These are phyloP conservation scores for Mycena leptocephala DNA, from an alignment of 768 basidiomycete species.

Conservation along the genomic window DNA sequence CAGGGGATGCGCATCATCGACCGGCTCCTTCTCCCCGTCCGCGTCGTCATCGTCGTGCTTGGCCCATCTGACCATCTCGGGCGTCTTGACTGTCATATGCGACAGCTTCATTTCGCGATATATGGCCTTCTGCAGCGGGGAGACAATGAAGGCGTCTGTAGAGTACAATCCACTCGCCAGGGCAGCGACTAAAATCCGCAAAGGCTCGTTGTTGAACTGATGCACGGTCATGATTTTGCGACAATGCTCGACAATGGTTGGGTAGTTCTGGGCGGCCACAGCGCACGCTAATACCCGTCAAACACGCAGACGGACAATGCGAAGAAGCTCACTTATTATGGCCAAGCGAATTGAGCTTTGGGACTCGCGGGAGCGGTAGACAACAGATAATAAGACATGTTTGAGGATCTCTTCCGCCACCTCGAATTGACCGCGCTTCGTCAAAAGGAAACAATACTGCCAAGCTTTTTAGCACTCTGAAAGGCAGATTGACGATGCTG, in stretches of 20 bases:
- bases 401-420: slow-evolving; percentile 82
- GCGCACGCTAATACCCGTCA: slow-evolving; percentile 74
- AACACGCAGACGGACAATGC: neutral
- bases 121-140: slow-evolving; percentile 88
- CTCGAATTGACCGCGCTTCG: slow-evolving; percentile 74
- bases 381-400: slow-evolving; percentile 82
- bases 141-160: slow-evolving; percentile 84
- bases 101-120: slow-evolving; percentile 84
- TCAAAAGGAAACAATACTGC: slow-evolving; percentile 85
- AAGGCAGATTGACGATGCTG: neutral
- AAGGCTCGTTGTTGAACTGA: slow-evolving; percentile 92
- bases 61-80: slow-evolving; percentile 77
- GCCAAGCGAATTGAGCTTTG: slow-evolving; percentile 85
- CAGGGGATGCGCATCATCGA: slow-evolving; percentile 21
- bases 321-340: slow-evolving; percentile 74
- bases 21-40: slow-evolving; percentile 46
- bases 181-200: slow-evolving; percentile 82
- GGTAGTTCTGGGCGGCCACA: slow-evolving; percentile 68
- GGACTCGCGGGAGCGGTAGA: slow-evolving; percentile 72
- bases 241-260: slow-evolving; percentile 78
- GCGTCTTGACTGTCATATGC: slow-evolving; percentile 77
- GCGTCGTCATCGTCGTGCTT: slow-evolving; percentile 61
- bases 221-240: slow-evolving; percentile 82
- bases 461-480: neutral
- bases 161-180: slow-evolving; percentile 81